Evolutionary conservation across 768 basidiomycete genomes (phyloP).

Genomic region (Lactarius sp.): DNA sequence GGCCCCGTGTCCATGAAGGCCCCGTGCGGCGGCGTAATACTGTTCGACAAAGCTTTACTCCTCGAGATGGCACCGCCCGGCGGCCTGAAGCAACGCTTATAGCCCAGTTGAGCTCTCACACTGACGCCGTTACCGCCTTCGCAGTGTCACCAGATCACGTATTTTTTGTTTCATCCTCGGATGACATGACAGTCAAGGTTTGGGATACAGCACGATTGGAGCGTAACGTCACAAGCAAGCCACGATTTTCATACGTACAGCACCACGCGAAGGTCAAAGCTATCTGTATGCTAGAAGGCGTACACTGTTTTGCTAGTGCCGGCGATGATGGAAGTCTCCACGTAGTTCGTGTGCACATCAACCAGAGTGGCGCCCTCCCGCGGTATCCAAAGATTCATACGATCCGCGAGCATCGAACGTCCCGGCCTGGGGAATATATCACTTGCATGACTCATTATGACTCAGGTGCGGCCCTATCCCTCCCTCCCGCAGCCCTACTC

Average conservation of each 20-base stretch:
- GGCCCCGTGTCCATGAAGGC: constrained; percentile 79
- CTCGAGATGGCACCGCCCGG: constrained; percentile 56
- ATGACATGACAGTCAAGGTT: constrained; percentile 90
- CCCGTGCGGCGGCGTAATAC: constrained; percentile 74
- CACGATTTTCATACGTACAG: constrained; percentile 44
- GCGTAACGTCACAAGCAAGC: constrained; percentile 86
- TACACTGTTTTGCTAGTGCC: constrained; percentile 86
- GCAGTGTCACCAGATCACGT: constrained; percentile 89
- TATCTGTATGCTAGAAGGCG: constrained; percentile 79
- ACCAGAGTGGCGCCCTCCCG: constrained; percentile 59
- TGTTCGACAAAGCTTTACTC: constrained; percentile 59
- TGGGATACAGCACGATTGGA: constrained; percentile 94
- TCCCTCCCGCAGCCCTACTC: constrained; percentile 13
- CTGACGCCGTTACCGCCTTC: constrained; percentile 70
- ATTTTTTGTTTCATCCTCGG: constrained; percentile 91
- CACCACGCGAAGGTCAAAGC: constrained; percentile 63
- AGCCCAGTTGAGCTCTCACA: constrained; percentile 79
- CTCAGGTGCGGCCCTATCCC: constrained; percentile 44
- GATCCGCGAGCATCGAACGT: constrained; percentile 75
- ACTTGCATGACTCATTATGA: constrained; percentile 80
- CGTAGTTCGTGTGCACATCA: constrained; percentile 77
- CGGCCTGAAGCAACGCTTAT: constrained; percentile 77
- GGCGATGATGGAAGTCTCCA: constrained; percentile 81
- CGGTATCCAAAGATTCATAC: constrained; percentile 79
- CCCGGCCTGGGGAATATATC: constrained; percentile 71